phyloP scores from a whole-genome alignment of 768 basidiomycete species.

The Lactifluus hygrophoroides region DNA sequence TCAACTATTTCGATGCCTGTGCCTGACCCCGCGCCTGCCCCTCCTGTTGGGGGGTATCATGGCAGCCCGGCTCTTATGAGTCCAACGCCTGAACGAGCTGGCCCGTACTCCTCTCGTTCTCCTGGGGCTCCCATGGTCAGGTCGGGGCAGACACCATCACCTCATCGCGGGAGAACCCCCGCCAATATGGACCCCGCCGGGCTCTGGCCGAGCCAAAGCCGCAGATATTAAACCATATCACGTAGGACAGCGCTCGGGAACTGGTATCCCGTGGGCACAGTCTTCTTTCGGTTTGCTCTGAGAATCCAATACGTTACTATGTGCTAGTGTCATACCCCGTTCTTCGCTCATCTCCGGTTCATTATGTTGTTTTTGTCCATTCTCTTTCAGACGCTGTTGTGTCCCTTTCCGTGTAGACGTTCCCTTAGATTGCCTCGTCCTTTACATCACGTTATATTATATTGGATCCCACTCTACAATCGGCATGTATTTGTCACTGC shows the following conservation, averaged over 20 bases:
- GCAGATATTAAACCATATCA: constrained; percentile 17
- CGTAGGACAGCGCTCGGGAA: constrained; percentile 10
- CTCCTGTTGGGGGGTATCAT: neutral
- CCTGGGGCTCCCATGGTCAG: constrained; percentile 1
- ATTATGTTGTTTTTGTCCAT: constrained; percentile 12
- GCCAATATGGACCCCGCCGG: constrained; percentile 11
- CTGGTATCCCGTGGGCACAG: constrained; percentile 9
- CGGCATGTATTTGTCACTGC: constrained; percentile 2
- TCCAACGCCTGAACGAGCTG: constrained; percentile 7
- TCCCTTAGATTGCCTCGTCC: neutral
- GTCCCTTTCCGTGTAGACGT: neutral
- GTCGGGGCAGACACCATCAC: constrained; percentile 13
- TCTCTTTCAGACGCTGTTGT: constrained; percentile 1
- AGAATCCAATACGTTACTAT: constrained; percentile 12
- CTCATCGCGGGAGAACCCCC: constrained; percentile 12
- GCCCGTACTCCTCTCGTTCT: constrained; percentile 15
- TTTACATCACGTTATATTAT: constrained; percentile 4
- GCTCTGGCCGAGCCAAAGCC: neutral
- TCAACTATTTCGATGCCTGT: neutral
- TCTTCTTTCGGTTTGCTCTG: constrained; percentile 8
- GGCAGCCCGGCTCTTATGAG: constrained; percentile 2
- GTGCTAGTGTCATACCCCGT: constrained; percentile 15
- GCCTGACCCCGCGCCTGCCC: neutral
- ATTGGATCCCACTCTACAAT: constrained; percentile 1
- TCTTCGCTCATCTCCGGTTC: constrained; percentile 17